Evolutionary conservation across 2,329 filamentous ascomycete genomes (phyloP), one percentile per base, ranked within the genome.

Genomic region (Ceratocystis ficicola): DNA sequence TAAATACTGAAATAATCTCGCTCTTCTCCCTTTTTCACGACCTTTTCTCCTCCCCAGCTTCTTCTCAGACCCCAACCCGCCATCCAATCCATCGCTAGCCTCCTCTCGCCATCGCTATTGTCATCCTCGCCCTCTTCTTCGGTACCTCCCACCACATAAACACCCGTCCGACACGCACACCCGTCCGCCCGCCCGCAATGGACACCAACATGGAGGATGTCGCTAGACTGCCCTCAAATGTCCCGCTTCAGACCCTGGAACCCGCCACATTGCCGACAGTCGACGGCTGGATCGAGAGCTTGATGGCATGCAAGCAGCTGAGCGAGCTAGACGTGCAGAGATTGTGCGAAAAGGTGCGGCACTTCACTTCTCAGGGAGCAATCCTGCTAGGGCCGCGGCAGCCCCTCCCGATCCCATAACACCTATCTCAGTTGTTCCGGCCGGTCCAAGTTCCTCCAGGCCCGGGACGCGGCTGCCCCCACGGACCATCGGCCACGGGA

Each of bases 181-280:
- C 63, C 8, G 61, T 44, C 52, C 52, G 22, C 25, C 20, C 25
- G 22, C 22, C 41, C 41, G 50, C 59, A 65, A 96, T 96, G 91
- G 93, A 99, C 78, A 95, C 91, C 74, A 96, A 95, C 78, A 99
- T 99, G 94, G 93, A 96, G 81, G 94, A 99, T 76, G 91, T 95
- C 72, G 89, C 88, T 74, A 89, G 92, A 78, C 86, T 88, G 73
- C 89, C 91, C 70, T 83, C 89, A 75, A 88, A 88, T 74, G 78
- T 96, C 72, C 85, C 90, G 63, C 80, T 85, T 66, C 83, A 85
- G 73, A 74, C 77, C 68, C 73, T 77, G 44, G 94, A 97, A 79
- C 89, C 93, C 66, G 86, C 92, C 68, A 90, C 91, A 71, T 94
- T 96, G 80, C 86, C 89, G 69, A 96, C 90, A 68, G 83, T 99